These are phyloP conservation scores for Athelia psychrophila DNA, from an alignment of 1,284 basidiomycete genomes.

Conservation along the genomic window DNA sequence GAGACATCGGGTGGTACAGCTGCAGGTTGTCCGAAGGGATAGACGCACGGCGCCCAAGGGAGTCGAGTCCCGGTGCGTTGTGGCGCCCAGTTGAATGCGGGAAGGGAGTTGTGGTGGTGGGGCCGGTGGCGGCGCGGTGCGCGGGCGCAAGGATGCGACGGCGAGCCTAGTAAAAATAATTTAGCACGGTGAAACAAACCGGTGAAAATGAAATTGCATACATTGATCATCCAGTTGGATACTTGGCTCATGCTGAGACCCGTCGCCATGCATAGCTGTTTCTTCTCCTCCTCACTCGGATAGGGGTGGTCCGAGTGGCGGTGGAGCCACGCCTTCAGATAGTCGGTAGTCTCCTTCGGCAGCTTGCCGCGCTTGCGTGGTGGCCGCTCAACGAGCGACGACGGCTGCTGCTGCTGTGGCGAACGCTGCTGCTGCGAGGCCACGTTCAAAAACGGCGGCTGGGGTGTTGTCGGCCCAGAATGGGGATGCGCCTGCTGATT, in stretches of 20 bases:
- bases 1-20: slow-evolving; percentile 71
- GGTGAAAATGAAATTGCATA: slow-evolving; percentile 36
- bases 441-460: slow-evolving; percentile 40
- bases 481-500: no score
- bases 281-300: slow-evolving; percentile 89
- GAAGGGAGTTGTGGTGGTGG: slow-evolving; percentile 72
- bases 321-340: slow-evolving; percentile 88
- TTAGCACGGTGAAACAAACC: slow-evolving; percentile 8
- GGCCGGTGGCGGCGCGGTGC: slow-evolving; percentile 66
- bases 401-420: slow-evolving; percentile 46
- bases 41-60: slow-evolving; percentile 13
- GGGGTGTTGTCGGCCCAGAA: slow-evolving; percentile 30
- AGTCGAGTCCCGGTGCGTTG: slow-evolving; percentile 30
- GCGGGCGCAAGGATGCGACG: slow-evolving; percentile 80
- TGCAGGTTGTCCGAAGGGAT: slow-evolving; percentile 59
- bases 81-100: slow-evolving; percentile 34
- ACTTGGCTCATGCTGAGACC: slow-evolving; percentile 87
- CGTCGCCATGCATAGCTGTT: slow-evolving; percentile 81
- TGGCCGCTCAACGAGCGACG: slow-evolving; percentile 67
- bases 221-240: slow-evolving; percentile 91
- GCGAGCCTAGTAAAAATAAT: slow-evolving; percentile 51
- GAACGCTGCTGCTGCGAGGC: slow-evolving; percentile 49
- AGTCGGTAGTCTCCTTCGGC: slow-evolving; percentile 88
- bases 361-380: slow-evolving; percentile 82
- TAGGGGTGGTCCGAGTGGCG: slow-evolving; percentile 88